These are phyloP conservation scores for Vickermania spadyakhi DNA, from an alignment of 208 protist genomes.

Conservation along the genomic window DNA sequence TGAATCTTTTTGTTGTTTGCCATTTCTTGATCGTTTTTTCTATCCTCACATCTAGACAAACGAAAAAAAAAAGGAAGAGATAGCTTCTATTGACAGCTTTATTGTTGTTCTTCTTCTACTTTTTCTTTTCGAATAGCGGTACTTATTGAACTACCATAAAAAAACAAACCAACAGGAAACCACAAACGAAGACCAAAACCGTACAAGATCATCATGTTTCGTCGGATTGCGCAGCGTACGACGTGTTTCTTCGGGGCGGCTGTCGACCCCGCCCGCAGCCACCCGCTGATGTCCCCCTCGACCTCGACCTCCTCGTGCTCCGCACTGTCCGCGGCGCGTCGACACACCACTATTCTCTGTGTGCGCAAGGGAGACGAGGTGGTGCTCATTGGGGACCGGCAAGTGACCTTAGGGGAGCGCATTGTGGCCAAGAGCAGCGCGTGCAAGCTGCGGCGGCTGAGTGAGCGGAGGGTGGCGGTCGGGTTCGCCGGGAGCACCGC, in stretches of 20 bases:
- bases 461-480: conserved; percentile 71
- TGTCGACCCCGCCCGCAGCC: conserved; percentile 14
- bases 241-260: neutral
- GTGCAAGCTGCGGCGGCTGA: conserved; percentile 69
- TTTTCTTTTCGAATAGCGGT: no score
- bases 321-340: conserved; percentile 30
- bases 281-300: conserved; percentile 25
- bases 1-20: no score
- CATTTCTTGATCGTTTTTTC: no score
- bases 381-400: conserved; percentile 90
- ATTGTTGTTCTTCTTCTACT: no score
- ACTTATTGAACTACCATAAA: no score
- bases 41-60: no score
- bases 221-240: neutral
- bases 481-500: conserved; percentile 93
- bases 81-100: no score
- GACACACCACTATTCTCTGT: conserved; percentile 91
- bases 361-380: conserved; percentile 90
- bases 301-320: conserved; percentile 25
- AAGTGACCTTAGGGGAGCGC: conserved; percentile 91
- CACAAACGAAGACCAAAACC: no score
- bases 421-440: conserved; percentile 86
- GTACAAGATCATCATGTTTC: conserved; percentile 1
- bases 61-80: no score
- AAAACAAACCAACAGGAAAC: no score